These are phyloP conservation scores for Tuber aestivum DNA, from an alignment of 495 filamentous ascomycete genomes.

Conservation along the genomic window DNA sequence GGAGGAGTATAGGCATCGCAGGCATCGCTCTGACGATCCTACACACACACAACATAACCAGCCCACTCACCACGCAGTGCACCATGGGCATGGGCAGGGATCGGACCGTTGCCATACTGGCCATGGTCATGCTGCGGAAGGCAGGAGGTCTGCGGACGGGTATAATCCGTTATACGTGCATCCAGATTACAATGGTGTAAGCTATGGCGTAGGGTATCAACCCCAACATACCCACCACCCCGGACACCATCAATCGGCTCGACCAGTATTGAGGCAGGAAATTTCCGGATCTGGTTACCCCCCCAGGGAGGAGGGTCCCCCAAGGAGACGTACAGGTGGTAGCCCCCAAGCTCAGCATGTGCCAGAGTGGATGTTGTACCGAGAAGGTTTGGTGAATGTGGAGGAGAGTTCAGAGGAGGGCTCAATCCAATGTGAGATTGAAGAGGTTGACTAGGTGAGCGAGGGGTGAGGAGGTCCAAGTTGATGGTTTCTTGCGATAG, in stretches of 20 bases:
- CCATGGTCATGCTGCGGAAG: not conserved
- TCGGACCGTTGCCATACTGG: not conserved
- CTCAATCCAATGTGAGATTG: not conserved
- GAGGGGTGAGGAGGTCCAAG: not conserved
- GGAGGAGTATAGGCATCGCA: not conserved
- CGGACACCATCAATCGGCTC: not conserved
- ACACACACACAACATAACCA: not conserved
- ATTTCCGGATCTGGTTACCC: not conserved
- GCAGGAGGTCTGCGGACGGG: not conserved
- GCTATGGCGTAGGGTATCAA: not conserved
- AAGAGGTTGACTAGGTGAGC: not conserved
- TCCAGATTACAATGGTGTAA: not conserved
- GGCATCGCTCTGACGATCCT: not conserved
- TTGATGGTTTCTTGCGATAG: not conserved
- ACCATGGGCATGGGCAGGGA: not conserved
- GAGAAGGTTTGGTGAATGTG: not conserved
- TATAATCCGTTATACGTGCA: not conserved
- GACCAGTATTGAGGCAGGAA: not conserved
- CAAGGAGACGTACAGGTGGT: not conserved
- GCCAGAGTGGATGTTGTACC: not conserved
- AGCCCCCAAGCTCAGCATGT: not conserved
- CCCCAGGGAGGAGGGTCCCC: not conserved
- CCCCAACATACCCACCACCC: not conserved
- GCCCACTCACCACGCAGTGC: not conserved
- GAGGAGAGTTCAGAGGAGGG: not conserved